Percentiles rank a stretch among this genome's conserved stretches.
phyloP scores from a whole-genome alignment of 352 stramenopile species.

The Phytophthora fragariae region DNA sequence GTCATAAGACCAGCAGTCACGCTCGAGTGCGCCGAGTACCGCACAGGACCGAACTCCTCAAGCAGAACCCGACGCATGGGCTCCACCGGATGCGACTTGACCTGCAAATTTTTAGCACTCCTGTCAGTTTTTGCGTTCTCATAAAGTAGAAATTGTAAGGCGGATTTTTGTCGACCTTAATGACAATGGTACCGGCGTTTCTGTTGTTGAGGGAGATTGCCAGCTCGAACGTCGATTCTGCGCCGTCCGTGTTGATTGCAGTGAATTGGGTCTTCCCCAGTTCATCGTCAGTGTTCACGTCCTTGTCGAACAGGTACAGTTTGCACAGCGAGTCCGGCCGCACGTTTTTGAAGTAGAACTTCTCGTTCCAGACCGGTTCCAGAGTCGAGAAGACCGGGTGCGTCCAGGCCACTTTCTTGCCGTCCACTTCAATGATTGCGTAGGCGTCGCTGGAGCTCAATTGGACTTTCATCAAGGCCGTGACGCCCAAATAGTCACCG shows the following conservation, averaged over 20 bases:
- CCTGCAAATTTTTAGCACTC: slow-evolving; percentile 9
- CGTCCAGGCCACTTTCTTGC: slow-evolving; percentile 45
- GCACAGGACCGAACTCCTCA: slow-evolving; percentile 41
- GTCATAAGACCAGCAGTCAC: slow-evolving; percentile 46
- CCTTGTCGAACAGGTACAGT: slow-evolving; percentile 45
- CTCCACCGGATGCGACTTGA: slow-evolving; percentile 35
- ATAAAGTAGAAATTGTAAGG: too few species aligned
- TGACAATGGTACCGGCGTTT: slow-evolving; percentile 35
- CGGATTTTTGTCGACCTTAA: slow-evolving; percentile 20
- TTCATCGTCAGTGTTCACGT: slow-evolving; percentile 46
- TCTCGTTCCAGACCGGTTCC: slow-evolving; percentile 50
- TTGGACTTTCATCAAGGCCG: slow-evolving; percentile 36
- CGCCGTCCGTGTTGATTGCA: slow-evolving; percentile 35
- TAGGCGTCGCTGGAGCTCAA: slow-evolving; percentile 49
- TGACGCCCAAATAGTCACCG: slow-evolving; percentile 44
- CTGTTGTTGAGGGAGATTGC: slow-evolving; percentile 30
- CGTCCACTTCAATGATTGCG: slow-evolving; percentile 45
- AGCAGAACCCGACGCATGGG: slow-evolving; percentile 9
- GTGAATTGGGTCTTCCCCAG: slow-evolving; percentile 43
- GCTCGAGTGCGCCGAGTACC: slow-evolving; percentile 52
- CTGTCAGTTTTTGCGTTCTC: too few species aligned
- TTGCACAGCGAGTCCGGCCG: slow-evolving; percentile 38
- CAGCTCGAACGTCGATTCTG: slow-evolving; percentile 36
- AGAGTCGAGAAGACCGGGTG: slow-evolving; percentile 44
- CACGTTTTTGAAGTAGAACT: slow-evolving; percentile 47